phyloP scores from a whole-genome alignment of 495 filamentous ascomycete species.

The Penicillium robsamsonii region DNA sequence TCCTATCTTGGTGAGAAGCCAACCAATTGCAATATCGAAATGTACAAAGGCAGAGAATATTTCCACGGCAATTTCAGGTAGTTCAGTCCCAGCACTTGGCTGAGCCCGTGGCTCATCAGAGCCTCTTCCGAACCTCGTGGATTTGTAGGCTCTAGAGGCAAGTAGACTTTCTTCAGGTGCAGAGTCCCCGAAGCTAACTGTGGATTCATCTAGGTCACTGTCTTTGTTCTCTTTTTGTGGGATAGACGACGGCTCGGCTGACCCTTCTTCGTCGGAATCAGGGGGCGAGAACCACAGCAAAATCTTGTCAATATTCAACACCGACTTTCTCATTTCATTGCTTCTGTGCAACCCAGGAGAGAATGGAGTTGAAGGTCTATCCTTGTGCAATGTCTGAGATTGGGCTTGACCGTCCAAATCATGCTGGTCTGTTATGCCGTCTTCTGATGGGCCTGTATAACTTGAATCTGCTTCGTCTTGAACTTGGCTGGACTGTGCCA shows the following conservation, averaged over 20 bases:
- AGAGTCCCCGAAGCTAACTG: constrained; percentile 21
- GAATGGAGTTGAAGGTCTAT: constrained; percentile 21
- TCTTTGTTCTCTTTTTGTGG: constrained; percentile 12
- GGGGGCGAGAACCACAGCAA: constrained; percentile 38
- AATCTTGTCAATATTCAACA: constrained; percentile 38
- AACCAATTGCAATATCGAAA: constrained; percentile 68
- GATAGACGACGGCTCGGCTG: constrained; percentile 6
- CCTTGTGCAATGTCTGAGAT: constrained; percentile 16
- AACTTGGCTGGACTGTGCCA: background rate
- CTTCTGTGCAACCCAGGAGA: constrained; percentile 22
- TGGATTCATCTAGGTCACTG: constrained; percentile 26
- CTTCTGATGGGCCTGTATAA: constrained; percentile 21
- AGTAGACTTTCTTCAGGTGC: constrained; percentile 29
- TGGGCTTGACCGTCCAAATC: constrained; percentile 6
- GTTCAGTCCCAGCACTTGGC: background rate
- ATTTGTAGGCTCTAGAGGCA: constrained; percentile 28
- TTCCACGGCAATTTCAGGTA: constrained; percentile 49
- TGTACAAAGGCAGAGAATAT: constrained; percentile 55
- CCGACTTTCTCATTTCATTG: constrained; percentile 32
- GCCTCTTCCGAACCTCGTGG: constrained; percentile 22
- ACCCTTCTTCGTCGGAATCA: constrained; percentile 10
- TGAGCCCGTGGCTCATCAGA: constrained; percentile 20
- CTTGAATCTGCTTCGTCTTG: constrained; percentile 32
- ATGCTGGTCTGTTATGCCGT: constrained; percentile 17
- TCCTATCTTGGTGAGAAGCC: constrained; percentile 61